Evolutionary conservation across 1,139 yeast species (phyloP), one percentile per base, ranked within the genome.

Genomic region (Yamadazyma pseudoaaseri): DNA sequence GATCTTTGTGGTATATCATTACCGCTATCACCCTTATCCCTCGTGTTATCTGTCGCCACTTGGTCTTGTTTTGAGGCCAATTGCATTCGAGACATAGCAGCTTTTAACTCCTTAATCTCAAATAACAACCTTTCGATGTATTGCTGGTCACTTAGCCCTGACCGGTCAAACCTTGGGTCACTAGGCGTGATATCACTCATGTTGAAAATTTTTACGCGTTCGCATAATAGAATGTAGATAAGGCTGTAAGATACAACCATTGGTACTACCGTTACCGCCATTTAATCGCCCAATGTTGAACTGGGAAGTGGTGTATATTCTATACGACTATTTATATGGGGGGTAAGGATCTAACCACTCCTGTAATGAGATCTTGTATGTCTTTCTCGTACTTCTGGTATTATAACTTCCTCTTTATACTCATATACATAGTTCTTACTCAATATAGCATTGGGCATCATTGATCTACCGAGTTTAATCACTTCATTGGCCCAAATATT

Each of bases 401-500:
- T 62, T 37, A 58, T 50, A n/a, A 34, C 26, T 20, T 43, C 44
- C 3, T 52, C 51, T 37, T 48, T 54, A 35, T 58, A 55, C 35
- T 55, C 59, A 41, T 69, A 69, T 18, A 69, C 53, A 44, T 64
- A 63, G 35, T 59, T 63, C 13, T 62, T 52, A 1, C 75, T 70
- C 29, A 70, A 52, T 8, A 70, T 63, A 9, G 74, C 67, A 45
- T 70, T 69, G 16, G 89, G 89, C 67, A 84, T 73, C 78, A 83
- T 74, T 2, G 82, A 59, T 42, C 90, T 63, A 1, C 90, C 90
- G 38, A 82, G 56, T 44, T 70, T 70, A 33, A 82, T 79, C 6
- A 79, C 87, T 43, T 79, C 83, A 45, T 76, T 79, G 5, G 85
- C 80, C 89, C 89, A 81, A 12, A 70, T 62, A 38, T 73, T 60